Evolutionary conservation across 192 early-diverging fungal genomes (phyloP), one percentile per base, ranked within the genome.

Genomic region (Entomortierella lignicola): DNA sequence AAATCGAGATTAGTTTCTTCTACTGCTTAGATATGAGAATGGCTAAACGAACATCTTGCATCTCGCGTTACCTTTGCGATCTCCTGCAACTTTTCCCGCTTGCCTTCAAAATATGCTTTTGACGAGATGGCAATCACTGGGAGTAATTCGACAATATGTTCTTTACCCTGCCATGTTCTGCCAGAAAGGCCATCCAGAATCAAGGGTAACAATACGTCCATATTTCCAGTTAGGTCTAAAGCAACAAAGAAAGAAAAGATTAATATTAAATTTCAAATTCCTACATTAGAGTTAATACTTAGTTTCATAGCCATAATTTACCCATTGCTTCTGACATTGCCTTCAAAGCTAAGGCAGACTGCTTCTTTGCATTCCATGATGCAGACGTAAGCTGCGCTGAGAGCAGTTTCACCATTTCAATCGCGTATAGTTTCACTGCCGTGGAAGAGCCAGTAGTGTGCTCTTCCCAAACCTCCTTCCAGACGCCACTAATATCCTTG

Each of bases 121-220:
- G 87, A 82, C 8, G 85, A 87, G 5, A 92, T 69, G 17, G 85
- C 71, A 0, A 93, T 52, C 15, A 80, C 77, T 10, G 82, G 83
- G 51, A 94, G 81, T 2, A 90, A 85, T 41, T 91, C 87, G 4
- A 95, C 71, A 8, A 96, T 86, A 7, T 73, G 82, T 59, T 95
- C 94, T 72, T 96, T 96, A 41, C 94, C 94, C 4, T 88, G 89
- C 93, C 93, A 96, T 1, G 92, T 92, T 42, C 94, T 72, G 7
- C 92, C 91, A 0, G 84, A 68, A 0, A 96, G 75, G 0, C 87
- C 85, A 39, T 90, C 81, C 5, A 89, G 60, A 55, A 96, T 71
- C 39, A 94, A 31, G n/a, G 87, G 85, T 25, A 96, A 57, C 13
- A 91, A 60, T 17, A 57, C 60, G 4, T 82, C 73, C 62, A 90